Base-by-base conservation (phyloP, 2,329 filamentous ascomycete genomes). In the Sporothrix humicola region DNA sequence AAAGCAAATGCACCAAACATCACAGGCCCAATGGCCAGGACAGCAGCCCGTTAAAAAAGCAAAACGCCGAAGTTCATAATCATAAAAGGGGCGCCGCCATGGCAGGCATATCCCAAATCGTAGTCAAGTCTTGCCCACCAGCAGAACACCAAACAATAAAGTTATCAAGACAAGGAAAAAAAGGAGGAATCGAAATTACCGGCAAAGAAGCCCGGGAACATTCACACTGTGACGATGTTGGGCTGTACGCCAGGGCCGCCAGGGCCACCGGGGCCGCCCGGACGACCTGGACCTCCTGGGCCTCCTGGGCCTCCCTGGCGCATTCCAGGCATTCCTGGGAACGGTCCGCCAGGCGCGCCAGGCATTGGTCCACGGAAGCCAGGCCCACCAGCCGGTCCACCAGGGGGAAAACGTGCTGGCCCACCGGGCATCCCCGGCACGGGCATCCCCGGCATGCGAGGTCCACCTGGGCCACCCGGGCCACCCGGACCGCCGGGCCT, bases 321-420 rank as follows among this genome's bases (percentile, higher is more conserved):
- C 68, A 46, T 58, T 37, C 44, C 56, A 1, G 20, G 31, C 31
- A 37, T 37, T 37, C 31, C 31, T 7, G 54, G 13, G 46, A 58
- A 59, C 13, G n/a, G 69, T 7, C 44, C 48, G 6, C 59, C 48
- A 10, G 52, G 42, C 5, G 31, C 31, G 31, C 58, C 70, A 9
- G 70, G 58, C 70, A 65, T 65, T 12, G 46, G 12, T 3, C 59
- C 71, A n/a, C 71, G 71, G 46, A 42, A 56, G 13, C 44, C 72
- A 20, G 31, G 72, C 13, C 56, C 72, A 4, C 65, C 65, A 23
- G 37, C 15, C 10, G 56, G 50, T 1, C 44, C 20, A 3, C 54
- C 66, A 6, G 65, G 54, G 23, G 54, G 50, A 12, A 66, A 56
- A 12, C 71, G 71, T 48, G 56, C 59, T 37, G 70, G 69, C 3